These are phyloP conservation scores for Grigorovia jiainica DNA, from an alignment of 805 yeast species.

Conservation along the genomic window DNA sequence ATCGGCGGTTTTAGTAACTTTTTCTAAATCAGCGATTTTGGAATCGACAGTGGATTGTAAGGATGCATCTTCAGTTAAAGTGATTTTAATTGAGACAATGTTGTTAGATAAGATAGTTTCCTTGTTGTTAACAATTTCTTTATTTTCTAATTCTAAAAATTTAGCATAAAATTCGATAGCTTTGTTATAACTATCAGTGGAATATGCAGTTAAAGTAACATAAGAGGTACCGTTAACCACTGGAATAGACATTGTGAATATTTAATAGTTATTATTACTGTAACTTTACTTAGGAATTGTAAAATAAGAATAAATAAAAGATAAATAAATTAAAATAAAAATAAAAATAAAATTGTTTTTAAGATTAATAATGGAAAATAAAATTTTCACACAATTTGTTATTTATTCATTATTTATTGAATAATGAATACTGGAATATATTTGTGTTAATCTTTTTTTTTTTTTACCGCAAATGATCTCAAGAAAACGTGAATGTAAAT, in stretches of 20 bases:
- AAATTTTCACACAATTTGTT: not conserved
- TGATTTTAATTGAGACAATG: slow-evolving; percentile 22
- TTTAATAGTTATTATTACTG: not conserved
- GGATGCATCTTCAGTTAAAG: slow-evolving; percentile 12
- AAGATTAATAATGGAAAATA: not conserved
- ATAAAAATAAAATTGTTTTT: not conserved
- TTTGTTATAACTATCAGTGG: slow-evolving; percentile 33
- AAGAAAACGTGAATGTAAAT: too few species aligned
- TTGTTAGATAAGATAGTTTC: slow-evolving; percentile 12
- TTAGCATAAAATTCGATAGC: slow-evolving; percentile 46
- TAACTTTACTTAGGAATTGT: not conserved
- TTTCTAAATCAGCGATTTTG: slow-evolving; percentile 8
- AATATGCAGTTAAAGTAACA: slow-evolving; percentile 44
- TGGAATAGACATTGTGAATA: slow-evolving; percentile 10
- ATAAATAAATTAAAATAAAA: not conserved
- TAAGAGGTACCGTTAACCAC: slow-evolving; percentile 48
- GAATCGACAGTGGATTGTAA: slow-evolving; percentile 21
- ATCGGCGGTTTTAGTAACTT: slow-evolving; percentile 26
- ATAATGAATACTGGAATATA: too few species aligned
- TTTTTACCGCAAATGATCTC: not conserved
- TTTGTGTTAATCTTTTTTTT: too few species aligned
- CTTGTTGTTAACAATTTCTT: not conserved
- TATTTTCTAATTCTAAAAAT: slow-evolving; percentile 13
- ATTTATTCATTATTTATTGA: too few species aligned
- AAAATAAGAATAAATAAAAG: not conserved